Evolutionary conservation across 139 green algal species (phyloP).

Genomic region (Haematococcus lacustris): DNA sequence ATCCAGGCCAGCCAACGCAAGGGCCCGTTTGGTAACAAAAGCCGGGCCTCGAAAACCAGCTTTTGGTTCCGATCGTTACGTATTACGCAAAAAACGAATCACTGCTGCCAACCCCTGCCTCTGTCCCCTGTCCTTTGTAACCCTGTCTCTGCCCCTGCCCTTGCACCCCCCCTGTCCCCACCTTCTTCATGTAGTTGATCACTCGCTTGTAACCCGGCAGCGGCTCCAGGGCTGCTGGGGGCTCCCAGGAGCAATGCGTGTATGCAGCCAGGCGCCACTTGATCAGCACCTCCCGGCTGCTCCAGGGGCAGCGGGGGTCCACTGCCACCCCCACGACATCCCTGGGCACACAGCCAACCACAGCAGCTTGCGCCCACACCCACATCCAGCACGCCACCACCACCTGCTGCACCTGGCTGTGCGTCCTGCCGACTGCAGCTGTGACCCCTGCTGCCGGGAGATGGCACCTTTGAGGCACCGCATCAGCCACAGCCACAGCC

Average conservation of each 20-base stretch:
- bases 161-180: neutral
- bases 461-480: neutral
- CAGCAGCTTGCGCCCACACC: too few relatives aligned
- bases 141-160: neutral
- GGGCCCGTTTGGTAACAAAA: too few relatives aligned
- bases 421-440: neutral
- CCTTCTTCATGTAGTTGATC: conserved; percentile 76
- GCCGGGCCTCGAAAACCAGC: too few relatives aligned
- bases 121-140: neutral
- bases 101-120: neutral
- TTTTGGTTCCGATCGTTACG: neutral
- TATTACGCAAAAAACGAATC: neutral
- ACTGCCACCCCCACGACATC: conserved; percentile 26
- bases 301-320: conserved; percentile 45
- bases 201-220: conserved; percentile 85
- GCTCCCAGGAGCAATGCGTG: conserved; percentile 85
- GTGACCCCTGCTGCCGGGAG: neutral
- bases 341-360: too few relatives aligned
- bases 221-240: conserved; percentile 40
- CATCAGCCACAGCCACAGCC: too few relatives aligned
- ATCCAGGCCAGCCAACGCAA: neutral
- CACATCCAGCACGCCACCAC: conserved; percentile 2
- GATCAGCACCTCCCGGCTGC: conserved; percentile 72
- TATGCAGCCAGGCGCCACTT: conserved; percentile 86
- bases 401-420: neutral